Evolutionary conservation across 495 filamentous ascomycete species (phyloP).

Genomic region (Trichoderma virens): DNA sequence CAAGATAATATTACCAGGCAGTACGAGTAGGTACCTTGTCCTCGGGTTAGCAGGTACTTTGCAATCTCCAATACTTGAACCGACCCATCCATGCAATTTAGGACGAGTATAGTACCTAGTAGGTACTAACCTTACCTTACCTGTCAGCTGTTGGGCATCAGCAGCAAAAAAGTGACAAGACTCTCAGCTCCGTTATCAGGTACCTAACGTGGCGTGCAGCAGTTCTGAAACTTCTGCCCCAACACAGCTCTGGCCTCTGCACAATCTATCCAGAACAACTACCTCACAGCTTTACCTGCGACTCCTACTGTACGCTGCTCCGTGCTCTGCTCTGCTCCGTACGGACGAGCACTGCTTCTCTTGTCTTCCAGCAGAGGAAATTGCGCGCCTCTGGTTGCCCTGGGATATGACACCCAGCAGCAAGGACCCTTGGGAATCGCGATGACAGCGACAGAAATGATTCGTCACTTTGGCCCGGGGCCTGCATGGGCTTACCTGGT

Average conservation of each 20-base stretch:
- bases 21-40: no score
- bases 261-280: not conserved
- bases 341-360: not conserved
- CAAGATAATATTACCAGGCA: no score
- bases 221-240: not conserved
- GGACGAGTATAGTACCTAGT: no score
- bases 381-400: not conserved
- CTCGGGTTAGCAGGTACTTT: no score
- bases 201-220: not conserved
- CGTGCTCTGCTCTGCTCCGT: not conserved
- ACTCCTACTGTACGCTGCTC: not conserved
- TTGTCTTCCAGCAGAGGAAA: not conserved
- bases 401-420: slow-evolving; percentile 2
- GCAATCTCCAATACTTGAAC: no score
- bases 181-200: no score
- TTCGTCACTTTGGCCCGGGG: slow-evolving; percentile 3
- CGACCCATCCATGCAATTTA: no score
- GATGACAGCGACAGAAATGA: slow-evolving; percentile 3
- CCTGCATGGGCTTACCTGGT: not conserved
- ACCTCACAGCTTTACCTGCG: not conserved
- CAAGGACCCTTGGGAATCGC: slow-evolving; percentile 2
- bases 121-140: no score
- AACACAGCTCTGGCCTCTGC: not conserved
- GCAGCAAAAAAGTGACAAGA: no score
- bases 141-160: no score